Conservation (phyloP, 768 basidiomycete genomes). For the Boletus fagicola region DNA sequence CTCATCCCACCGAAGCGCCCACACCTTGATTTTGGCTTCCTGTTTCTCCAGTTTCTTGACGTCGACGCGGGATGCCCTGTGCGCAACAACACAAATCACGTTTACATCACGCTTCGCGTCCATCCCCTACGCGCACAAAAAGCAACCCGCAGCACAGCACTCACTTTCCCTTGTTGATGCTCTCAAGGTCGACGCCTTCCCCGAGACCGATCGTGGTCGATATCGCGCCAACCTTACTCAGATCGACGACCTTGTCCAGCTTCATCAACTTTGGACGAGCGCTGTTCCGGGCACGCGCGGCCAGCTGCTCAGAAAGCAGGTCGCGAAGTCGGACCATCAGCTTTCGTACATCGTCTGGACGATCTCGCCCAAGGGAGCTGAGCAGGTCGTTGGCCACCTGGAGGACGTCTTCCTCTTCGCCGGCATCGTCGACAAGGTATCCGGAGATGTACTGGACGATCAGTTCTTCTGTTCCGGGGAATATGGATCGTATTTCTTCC, state of each 20-base stretch:
- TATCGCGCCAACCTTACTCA: slow-evolving; percentile 75
- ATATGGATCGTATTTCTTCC: slow-evolving; percentile 65
- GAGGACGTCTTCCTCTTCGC: slow-evolving; percentile 86
- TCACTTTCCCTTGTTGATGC: slow-evolving; percentile 92
- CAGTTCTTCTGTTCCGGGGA: slow-evolving; percentile 81
- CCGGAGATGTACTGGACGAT: slow-evolving; percentile 86
- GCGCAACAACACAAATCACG: slow-evolving; percentile 12
- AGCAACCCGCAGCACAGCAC: slow-evolving; percentile 24
- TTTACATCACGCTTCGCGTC: not conserved
- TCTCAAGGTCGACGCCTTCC: slow-evolving; percentile 86
- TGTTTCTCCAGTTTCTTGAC: slow-evolving; percentile 95
- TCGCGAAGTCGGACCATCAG: slow-evolving; percentile 66
- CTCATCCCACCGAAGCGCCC: not conserved
- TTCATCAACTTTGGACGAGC: slow-evolving; percentile 68
- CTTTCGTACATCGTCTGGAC: slow-evolving; percentile 54
- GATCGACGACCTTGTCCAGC: slow-evolving; percentile 84
- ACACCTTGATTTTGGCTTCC: slow-evolving; percentile 90
- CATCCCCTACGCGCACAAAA: slow-evolving; percentile 1
- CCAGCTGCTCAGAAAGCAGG: slow-evolving; percentile 64
- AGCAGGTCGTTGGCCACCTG: slow-evolving; percentile 72
- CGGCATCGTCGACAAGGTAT: slow-evolving; percentile 84
- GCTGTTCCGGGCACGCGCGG: slow-evolving; percentile 53
- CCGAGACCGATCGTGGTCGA: slow-evolving; percentile 76
- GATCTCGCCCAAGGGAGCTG: slow-evolving; percentile 68
- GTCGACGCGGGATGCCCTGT: slow-evolving; percentile 86